A percentile compares a stretch with the other conserved stretches of the same genome.
Evolutionary conservation across 768 basidiomycete species (phyloP).

Genomic region (Coprinopsis strossmayeri): DNA sequence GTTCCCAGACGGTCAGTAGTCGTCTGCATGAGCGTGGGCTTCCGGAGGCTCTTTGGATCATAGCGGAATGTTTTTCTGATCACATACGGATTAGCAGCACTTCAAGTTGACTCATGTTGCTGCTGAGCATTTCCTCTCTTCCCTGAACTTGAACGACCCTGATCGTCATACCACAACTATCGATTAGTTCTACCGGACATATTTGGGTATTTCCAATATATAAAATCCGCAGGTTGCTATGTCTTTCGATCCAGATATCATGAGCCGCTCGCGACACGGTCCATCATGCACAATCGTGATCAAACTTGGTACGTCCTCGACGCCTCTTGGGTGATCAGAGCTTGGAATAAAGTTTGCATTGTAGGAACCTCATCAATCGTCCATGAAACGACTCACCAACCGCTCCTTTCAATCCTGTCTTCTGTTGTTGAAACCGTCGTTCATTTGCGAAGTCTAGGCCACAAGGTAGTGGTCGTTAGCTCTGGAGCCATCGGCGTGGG

Average conservation of each 20-base stretch:
- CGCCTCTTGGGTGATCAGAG: background rate
- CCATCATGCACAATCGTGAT: conserved; percentile 67
- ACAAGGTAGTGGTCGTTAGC: conserved; percentile 92
- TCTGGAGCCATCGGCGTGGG: conserved; percentile 99
- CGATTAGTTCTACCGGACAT: background rate
- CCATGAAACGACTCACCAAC: conserved; percentile 88
- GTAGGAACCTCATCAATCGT: conserved; percentile 95
- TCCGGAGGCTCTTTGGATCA: background rate
- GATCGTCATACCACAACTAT: no score
- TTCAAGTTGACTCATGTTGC: background rate
- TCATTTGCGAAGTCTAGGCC: conserved; percentile 68
- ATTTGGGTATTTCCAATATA: background rate
- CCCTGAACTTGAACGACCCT: background rate
- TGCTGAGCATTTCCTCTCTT: background rate
- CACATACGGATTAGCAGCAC: background rate
- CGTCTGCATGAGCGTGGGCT: background rate
- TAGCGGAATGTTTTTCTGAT: background rate
- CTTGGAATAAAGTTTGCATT: conserved; percentile 8
- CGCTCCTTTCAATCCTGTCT: conserved; percentile 85
- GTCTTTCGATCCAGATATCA: background rate
- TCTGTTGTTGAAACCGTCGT: conserved; percentile 89
- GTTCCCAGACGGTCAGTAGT: no score
- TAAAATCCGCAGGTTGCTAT: background rate
- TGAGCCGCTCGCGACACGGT: background rate
- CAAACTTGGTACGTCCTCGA: conserved; percentile 59